Base-by-base conservation (phyloP, 2,329 filamentous ascomycete genomes). In the Colletotrichum lentis region DNA sequence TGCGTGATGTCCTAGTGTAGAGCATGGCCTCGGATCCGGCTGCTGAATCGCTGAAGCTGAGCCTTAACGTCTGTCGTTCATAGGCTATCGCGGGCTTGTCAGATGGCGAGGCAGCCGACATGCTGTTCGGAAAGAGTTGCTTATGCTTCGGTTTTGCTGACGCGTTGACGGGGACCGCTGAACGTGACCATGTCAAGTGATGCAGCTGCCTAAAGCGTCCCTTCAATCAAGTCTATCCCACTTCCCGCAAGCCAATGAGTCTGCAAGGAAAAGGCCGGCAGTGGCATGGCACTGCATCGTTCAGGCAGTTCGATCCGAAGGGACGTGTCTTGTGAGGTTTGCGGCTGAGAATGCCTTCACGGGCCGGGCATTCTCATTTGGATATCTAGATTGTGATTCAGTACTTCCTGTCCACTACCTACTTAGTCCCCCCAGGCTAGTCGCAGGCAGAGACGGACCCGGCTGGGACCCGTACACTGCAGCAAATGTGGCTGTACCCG, bases 81-180 rank as follows among this genome's bases (percentile, higher is more conserved):
- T 44, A 14, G 27, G 27, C 27, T 27, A 64, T 60, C 47, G 47
- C 55, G 47, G 47, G 62, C 37, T 53, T 20, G 18, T 24, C 55
- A 54, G 27, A 52, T 7, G 27, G 27, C 7, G 27, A 31, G 24
- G 62, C 55, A 54, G 56, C 62, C 49, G 35, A 41, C 37, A 31
- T 31, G 27, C 27, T 8, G 7, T 63, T 61, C 24, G n/a, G n/a
- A 16, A 41, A 31, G 50, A 47, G 24, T 46, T 27, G 43, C 16
- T 46, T 46, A 22, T 24, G 11, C 16, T 41, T 44, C 22, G 39
- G 46, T 41, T 59, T 53, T 58, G 64, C 60, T 67, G 24, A 63
- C 37, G 44, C 14, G 27, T 31, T 31, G 27, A 31, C 27, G 41
- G 18, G 8, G 31, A 22, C n/a, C 47, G 8, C 11, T 5, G 8